Conservation (phyloP, 768 basidiomycete species). For the Russula griseocarnosa region DNA sequence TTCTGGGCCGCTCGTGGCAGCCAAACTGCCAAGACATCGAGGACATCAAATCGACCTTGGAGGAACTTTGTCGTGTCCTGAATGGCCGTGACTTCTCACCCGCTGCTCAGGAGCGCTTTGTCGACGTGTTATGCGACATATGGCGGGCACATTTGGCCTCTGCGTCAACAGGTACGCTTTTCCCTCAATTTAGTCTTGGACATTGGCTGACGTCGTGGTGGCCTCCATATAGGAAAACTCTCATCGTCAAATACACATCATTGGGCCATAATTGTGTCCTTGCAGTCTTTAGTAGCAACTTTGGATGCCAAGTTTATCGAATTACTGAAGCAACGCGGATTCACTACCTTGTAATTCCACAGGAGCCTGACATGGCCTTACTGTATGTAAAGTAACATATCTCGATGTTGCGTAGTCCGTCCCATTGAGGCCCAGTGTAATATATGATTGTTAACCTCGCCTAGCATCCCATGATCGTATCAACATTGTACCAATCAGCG, state of each 20-base stretch:
- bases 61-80: conserved; percentile 10
- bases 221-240: neutral
- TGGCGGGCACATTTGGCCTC: neutral
- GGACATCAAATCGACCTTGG: conserved; percentile 1
- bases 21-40: conserved; percentile 10
- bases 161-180: neutral
- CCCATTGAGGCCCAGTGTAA: too few species aligned
- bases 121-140: neutral
- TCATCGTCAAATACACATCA: neutral
- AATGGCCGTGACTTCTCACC: neutral
- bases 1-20: neutral
- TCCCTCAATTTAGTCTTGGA: neutral
- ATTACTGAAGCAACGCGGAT: neutral
- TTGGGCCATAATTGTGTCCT: conserved; percentile 3
- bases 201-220: neutral
- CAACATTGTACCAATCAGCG: too few species aligned
- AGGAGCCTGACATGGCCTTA: too few species aligned
- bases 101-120: conserved; percentile 4
- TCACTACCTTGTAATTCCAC: neutral
- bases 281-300: neutral
- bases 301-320: neutral
- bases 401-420: too few species aligned
- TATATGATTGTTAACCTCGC: too few species aligned
- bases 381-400: too few species aligned
- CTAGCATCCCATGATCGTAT: too few species aligned